phyloP scores from a whole-genome alignment of 176 grass and related monocot species.

The Avena insularis region DNA sequence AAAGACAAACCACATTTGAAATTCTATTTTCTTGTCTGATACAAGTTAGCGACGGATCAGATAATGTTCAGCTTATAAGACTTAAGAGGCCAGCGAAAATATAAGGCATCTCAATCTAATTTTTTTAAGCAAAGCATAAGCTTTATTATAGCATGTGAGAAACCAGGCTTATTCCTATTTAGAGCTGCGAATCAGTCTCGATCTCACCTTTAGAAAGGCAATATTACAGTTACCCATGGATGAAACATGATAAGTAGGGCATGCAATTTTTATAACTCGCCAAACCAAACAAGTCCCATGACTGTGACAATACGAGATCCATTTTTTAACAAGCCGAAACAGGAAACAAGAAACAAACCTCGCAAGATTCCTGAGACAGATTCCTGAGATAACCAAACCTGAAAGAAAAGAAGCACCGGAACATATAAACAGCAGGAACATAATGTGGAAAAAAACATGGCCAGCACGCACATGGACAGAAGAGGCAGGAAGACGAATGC shows the following conservation, averaged over 20 bases:
- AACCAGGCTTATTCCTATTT: too few species aligned
- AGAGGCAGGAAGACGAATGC: too few species aligned
- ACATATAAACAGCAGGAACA: too few species aligned
- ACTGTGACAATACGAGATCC: background rate
- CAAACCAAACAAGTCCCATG: background rate
- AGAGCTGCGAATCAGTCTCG: background rate
- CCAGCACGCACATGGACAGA: too few species aligned
- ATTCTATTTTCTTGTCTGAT: background rate
- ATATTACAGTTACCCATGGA: conserved; percentile 10
- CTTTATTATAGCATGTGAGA: too few species aligned
- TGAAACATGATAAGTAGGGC: background rate
- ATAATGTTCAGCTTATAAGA: background rate
- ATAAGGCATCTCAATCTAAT: background rate
- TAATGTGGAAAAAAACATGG: too few species aligned
- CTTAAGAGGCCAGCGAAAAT: background rate
- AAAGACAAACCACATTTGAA: background rate
- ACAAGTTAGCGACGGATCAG: background rate
- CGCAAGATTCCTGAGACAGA: too few species aligned
- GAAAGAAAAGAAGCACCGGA: too few species aligned
- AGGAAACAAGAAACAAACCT: too few species aligned
- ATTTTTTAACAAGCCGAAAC: background rate
- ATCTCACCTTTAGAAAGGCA: conserved; percentile 14
- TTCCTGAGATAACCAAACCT: too few species aligned
- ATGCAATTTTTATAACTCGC: conserved; percentile 1
- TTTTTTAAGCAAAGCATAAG: too few species aligned